These are phyloP conservation scores for Sanghuangporus baumii DNA, from an alignment of 1,284 basidiomycete genomes.

Conservation along the genomic window DNA sequence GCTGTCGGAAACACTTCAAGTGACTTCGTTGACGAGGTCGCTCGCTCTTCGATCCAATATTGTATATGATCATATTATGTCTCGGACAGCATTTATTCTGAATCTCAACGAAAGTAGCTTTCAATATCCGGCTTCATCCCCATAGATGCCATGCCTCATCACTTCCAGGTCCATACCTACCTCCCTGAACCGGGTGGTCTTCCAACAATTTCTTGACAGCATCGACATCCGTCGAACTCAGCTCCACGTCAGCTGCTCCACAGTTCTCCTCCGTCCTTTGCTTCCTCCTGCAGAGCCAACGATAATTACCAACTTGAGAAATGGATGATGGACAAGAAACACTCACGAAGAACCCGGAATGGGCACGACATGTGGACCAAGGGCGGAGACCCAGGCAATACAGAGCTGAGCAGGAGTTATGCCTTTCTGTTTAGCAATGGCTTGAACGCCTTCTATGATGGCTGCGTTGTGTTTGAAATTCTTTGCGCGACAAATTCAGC, in stretches of 20 bases:
- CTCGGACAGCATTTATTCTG: no score
- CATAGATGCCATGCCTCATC: conserved; percentile 1
- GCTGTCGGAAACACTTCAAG: no score
- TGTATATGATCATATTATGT: no score
- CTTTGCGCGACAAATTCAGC: conserved; percentile 10
- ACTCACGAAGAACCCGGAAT: conserved; percentile 38
- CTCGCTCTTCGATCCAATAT: no score
- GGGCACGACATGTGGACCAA: conserved; percentile 37
- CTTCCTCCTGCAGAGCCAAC: conserved; percentile 23
- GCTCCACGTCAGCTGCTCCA: conserved; percentile 29
- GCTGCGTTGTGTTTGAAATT: conserved; percentile 48
- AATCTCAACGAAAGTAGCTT: no score
- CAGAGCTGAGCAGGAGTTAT: conserved; percentile 50
- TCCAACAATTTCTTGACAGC: conserved; percentile 24
- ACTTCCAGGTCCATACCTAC: conserved; percentile 2
- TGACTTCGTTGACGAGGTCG: no score
- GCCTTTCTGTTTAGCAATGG: conserved; percentile 40
- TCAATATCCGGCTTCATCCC: background rate
- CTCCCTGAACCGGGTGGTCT: conserved; percentile 21
- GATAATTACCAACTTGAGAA: background rate
- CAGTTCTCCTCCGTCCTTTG: conserved; percentile 33
- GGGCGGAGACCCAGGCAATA: conserved; percentile 49
- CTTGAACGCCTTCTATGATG: conserved; percentile 41
- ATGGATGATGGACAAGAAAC: background rate
- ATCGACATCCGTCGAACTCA: conserved; percentile 29